phyloP scores from a whole-genome alignment of 805 yeast genomes.

The Clavispora phyllophila region DNA sequence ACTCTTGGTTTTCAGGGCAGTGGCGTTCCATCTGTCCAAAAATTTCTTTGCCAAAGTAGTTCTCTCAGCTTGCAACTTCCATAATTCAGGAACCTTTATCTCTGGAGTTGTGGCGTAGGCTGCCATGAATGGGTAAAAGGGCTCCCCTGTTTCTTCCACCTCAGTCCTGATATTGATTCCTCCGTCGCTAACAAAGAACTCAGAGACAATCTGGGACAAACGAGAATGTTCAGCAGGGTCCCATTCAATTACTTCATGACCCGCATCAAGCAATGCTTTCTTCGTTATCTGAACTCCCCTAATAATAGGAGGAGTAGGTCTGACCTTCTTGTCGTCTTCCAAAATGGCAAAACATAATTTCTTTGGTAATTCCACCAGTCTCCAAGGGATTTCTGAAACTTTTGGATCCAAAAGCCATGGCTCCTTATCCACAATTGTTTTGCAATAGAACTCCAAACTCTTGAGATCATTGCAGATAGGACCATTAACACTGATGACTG shows the following conservation, averaged over 20 bases:
- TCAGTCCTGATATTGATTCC: constrained; percentile 32
- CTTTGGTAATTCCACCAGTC: constrained; percentile 25
- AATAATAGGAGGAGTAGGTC: constrained; percentile 53
- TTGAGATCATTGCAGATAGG: constrained; percentile 40
- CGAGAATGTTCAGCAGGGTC: constrained; percentile 36
- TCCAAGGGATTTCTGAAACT: constrained; percentile 49
- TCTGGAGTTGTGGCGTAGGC: constrained; percentile 32
- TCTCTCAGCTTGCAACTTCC: constrained; percentile 33
- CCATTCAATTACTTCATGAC: constrained; percentile 50
- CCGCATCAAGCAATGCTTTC: constrained; percentile 32
- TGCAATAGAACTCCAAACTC: constrained; percentile 34
- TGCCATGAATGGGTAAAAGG: constrained; percentile 39
- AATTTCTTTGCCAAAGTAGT: constrained; percentile 35
- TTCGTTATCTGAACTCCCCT: constrained; percentile 37
- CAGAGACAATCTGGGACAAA: constrained; percentile 23
- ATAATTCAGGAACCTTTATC: constrained; percentile 33
- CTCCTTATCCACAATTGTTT: constrained; percentile 30
- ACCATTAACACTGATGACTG: constrained; percentile 42
- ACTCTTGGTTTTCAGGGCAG: constrained; percentile 26
- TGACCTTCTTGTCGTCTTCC: constrained; percentile 38
- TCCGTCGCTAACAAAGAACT: constrained; percentile 44
- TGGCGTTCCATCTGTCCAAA: constrained; percentile 28
- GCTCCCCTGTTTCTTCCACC: constrained; percentile 38
- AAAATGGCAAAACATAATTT: constrained; percentile 42
- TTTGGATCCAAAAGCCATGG: constrained; percentile 50